Percentiles rank a stretch among this genome's conserved stretches.
These are phyloP conservation scores for Trichoderma guizhouense DNA, from an alignment of 2,329 filamentous ascomycete species.

Conservation along the genomic window DNA sequence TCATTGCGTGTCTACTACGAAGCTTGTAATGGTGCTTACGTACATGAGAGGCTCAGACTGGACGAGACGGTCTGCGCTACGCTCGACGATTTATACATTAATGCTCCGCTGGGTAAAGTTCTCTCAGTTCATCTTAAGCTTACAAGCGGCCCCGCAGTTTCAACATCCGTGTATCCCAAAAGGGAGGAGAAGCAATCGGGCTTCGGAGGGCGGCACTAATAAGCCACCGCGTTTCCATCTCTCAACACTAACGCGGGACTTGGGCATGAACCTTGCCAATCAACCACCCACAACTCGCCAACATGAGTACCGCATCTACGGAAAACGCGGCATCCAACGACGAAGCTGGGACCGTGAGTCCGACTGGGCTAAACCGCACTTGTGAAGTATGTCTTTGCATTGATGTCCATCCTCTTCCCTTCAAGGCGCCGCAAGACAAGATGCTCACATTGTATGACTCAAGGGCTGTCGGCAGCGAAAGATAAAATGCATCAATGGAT, in stretches of 20 bases:
- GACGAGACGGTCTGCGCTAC: not conserved
- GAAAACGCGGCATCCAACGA: not conserved
- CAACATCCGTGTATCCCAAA: not conserved
- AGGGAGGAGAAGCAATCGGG: not conserved
- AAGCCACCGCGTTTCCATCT: not conserved
- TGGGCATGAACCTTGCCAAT: not conserved
- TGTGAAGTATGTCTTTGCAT: not conserved
- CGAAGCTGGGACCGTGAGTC: not conserved
- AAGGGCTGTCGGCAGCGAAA: not conserved
- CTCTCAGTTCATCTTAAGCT: not conserved
- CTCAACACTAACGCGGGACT: not conserved
- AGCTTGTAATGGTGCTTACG: not conserved
- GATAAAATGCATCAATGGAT: not conserved
- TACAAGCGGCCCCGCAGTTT: not conserved
- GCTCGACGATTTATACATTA: not conserved
- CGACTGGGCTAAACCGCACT: not conserved
- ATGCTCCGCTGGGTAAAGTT: not conserved
- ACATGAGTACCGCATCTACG: not conserved
- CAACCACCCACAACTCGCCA: not conserved
- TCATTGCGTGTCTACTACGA: not conserved
- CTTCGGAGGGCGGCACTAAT: not conserved
- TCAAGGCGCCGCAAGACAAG: accelerated
- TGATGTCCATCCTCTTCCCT: not conserved
- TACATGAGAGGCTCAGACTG: not conserved
- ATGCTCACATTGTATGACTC: not conserved